Percentiles rank a stretch among this genome's conserved stretches.
phyloP scores from a whole-genome alignment of 164 flowering plant genomes.

The Magnolia kwangsiensis region DNA sequence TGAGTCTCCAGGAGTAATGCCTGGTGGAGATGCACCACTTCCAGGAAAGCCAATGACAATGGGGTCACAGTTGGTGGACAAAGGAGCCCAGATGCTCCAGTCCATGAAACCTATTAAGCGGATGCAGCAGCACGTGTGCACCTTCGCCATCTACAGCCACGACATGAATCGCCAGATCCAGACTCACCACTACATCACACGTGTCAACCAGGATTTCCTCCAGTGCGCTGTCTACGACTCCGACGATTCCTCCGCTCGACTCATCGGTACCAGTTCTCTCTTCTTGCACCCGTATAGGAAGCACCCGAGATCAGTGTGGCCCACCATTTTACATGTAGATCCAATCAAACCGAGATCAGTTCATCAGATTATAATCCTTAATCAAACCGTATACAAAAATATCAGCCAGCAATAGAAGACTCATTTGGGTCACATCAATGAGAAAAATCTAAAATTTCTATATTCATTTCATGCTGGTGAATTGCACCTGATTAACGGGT shows the following conservation, averaged over 20 bases:
- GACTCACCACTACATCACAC: conserved; percentile 67
- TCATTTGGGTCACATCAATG: no score
- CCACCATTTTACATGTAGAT: no score
- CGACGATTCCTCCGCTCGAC: conserved; percentile 51
- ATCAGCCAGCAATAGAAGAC: no score
- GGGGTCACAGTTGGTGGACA: conserved; percentile 46
- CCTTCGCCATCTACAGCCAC: conserved; percentile 71
- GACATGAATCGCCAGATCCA: conserved; percentile 85
- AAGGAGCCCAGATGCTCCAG: conserved; percentile 71
- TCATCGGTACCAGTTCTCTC: conserved; percentile 52
- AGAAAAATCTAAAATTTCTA: no score
- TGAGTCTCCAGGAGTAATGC: conserved; percentile 21
- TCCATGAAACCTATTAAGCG: conserved; percentile 66
- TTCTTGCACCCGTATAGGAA: not conserved
- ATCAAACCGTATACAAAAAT: no score
- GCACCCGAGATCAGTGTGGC: no score
- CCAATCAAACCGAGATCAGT: no score
- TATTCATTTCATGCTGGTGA: no score
- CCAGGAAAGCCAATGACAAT: conserved; percentile 51
- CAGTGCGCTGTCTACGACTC: conserved; percentile 91
- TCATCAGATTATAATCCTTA: no score
- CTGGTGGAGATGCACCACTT: conserved; percentile 18
- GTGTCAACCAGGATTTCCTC: conserved; percentile 77
- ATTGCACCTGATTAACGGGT: no score
- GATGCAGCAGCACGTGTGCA: conserved; percentile 67